Percentiles rank a stretch among this genome's conserved stretches.
These are phyloP conservation scores for Filobasidium floriforme DNA, from an alignment of 768 basidiomycete genomes.

Conservation along the genomic window DNA sequence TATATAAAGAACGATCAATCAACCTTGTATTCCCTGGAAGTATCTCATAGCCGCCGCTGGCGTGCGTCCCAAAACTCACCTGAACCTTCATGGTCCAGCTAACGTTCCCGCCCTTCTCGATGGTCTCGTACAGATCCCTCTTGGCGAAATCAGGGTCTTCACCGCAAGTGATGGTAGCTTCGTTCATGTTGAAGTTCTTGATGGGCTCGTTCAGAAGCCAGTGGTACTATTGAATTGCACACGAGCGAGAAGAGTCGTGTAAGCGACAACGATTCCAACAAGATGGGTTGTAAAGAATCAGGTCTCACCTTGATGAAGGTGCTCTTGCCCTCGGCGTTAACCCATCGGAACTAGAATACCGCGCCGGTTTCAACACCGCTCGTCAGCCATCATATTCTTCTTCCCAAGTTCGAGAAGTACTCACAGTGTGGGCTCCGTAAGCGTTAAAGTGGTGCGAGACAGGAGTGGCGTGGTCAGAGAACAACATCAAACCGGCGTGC, in stretches of 20 bases:
- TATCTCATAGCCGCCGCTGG: not conserved
- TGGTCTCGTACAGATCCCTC: slow-evolving; percentile 39
- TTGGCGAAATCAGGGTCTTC: slow-evolving; percentile 42
- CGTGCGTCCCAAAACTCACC: slow-evolving; percentile 10
- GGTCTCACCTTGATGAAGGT: slow-evolving; percentile 35
- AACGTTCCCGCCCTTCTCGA: slow-evolving; percentile 33
- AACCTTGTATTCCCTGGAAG: not conserved
- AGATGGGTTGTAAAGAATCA: not conserved
- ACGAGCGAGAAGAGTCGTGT: not conserved
- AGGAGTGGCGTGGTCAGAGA: slow-evolving; percentile 40
- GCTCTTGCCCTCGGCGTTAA: slow-evolving; percentile 29
- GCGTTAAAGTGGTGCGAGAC: slow-evolving; percentile 30
- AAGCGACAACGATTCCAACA: not conserved
- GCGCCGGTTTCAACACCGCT: too few relatives aligned
- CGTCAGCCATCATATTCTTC: too few relatives aligned
- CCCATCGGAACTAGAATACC: slow-evolving; percentile 29
- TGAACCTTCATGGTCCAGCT: slow-evolving; percentile 40
- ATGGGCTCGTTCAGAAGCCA: slow-evolving; percentile 29
- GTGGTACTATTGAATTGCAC: slow-evolving; percentile 28
- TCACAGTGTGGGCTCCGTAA: slow-evolving; percentile 31
- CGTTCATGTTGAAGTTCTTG: slow-evolving; percentile 36
- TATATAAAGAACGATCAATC: not conserved
- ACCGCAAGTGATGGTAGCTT: slow-evolving; percentile 32
- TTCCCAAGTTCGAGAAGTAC: too few relatives aligned
- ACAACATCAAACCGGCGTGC: slow-evolving; percentile 40